Percentiles rank a stretch among this genome's conserved stretches.
Conservation (phyloP, 495 filamentous ascomycete species). For the Paragyromitra xinjiangensis region DNA sequence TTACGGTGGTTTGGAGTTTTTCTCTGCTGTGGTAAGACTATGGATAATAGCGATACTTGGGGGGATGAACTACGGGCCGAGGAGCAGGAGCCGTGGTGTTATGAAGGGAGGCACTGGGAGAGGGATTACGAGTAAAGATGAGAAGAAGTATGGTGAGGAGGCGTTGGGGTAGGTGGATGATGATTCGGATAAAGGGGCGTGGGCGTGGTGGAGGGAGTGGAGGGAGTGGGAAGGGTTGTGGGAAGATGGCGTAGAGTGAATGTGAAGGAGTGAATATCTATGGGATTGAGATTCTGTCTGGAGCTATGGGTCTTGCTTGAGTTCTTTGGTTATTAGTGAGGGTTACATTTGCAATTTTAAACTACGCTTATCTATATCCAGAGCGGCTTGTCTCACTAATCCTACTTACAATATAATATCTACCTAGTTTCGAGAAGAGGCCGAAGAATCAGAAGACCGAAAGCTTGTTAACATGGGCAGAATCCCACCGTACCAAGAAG, state of each 20-base stretch:
- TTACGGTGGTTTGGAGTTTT: too few relatives aligned
- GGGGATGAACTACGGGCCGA: conserved; percentile 3
- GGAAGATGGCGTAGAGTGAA: conserved; percentile 8
- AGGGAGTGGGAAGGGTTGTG: conserved; percentile 28
- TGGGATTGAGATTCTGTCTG: too few relatives aligned
- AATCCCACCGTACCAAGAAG: too few relatives aligned
- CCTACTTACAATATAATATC: too few relatives aligned
- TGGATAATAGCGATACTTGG: conserved; percentile 8
- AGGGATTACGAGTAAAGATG: conserved; percentile 45
- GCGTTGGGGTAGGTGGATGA: conserved; percentile 15
- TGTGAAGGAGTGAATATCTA: not conserved
- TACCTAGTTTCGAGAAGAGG: too few relatives aligned
- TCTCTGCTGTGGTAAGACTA: conserved; percentile 25
- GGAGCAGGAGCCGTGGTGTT: conserved; percentile 20
- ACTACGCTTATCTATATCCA: too few relatives aligned
- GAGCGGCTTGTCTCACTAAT: too few relatives aligned
- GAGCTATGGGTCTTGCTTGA: too few relatives aligned
- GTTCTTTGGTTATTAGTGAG: too few relatives aligned
- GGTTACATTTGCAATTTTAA: too few relatives aligned
- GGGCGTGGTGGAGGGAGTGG: conserved; percentile 48
- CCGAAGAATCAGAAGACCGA: too few relatives aligned
- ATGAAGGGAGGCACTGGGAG: conserved; percentile 36
- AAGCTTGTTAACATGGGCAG: too few relatives aligned
- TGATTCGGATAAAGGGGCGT: not conserved
- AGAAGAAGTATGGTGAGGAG: not conserved